phyloP scores from a whole-genome alignment of 441 rosid genomes.

The Gossypium aridum region DNA sequence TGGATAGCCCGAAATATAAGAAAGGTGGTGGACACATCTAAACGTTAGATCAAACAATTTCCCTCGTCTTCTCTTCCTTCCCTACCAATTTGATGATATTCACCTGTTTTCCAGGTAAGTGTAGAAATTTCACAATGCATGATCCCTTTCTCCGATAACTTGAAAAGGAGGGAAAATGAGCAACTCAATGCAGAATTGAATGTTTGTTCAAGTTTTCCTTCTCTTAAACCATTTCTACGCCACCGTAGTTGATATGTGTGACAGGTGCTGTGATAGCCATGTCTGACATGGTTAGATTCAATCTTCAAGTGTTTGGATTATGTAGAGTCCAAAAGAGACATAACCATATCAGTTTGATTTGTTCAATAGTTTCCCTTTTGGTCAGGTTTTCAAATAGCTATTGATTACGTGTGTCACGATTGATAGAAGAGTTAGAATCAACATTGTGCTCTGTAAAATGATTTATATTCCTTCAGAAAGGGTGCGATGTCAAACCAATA shows the following conservation, averaged over 20 bases:
- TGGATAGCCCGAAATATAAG: background rate
- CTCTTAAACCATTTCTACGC: background rate
- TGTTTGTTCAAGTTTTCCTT: background rate
- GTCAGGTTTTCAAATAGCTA: background rate
- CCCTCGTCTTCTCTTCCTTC: background rate
- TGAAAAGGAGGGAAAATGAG: background rate
- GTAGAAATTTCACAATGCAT: background rate
- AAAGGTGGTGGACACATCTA: background rate
- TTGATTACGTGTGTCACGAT: background rate
- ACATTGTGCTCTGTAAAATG: background rate
- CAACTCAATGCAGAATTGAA: background rate
- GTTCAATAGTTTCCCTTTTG: background rate
- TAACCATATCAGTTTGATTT: background rate
- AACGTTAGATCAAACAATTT: background rate
- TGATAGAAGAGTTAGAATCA: background rate
- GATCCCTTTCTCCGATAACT: background rate
- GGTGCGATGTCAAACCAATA: background rate
- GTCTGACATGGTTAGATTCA: background rate
- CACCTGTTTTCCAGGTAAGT: conserved; percentile 3
- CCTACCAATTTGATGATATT: background rate
- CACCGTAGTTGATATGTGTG: background rate
- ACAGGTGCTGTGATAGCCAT: background rate
- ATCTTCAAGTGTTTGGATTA: background rate
- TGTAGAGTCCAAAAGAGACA: background rate
- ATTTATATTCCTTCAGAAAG: background rate